Conservation (phyloP, 2,329 filamentous ascomycete species). For the Aspergillus brasiliensis region DNA sequence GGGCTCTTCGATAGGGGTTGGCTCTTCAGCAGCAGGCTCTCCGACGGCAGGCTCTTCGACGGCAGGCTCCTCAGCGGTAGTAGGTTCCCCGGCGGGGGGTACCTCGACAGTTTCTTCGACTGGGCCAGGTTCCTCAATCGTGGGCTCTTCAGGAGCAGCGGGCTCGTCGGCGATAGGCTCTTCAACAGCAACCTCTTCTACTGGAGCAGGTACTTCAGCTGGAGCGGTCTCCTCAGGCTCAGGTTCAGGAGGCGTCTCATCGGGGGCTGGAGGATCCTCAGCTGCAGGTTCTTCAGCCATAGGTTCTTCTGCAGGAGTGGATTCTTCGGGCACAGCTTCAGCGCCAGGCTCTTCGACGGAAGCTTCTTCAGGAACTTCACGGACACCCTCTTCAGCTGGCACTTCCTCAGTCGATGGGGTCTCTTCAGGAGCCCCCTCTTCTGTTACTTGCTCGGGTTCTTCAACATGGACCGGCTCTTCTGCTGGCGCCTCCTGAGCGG, state of each 20-base stretch:
- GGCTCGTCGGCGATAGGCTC: slow-evolving; percentile 18
- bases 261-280: slow-evolving; percentile 20
- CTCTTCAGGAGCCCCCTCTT: slow-evolving; percentile 20
- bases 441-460: slow-evolving; percentile 10
- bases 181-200: not conserved
- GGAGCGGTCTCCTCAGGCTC: slow-evolving; percentile 17
- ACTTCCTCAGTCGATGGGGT: slow-evolving; percentile 18
- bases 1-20: slow-evolving; percentile 16
- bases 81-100: slow-evolving; percentile 5
- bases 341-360: slow-evolving; percentile 15
- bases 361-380: slow-evolving; percentile 11
- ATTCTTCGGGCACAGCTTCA: slow-evolving; percentile 16
- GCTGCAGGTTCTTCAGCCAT: slow-evolving; percentile 19
- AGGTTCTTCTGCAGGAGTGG: slow-evolving; percentile 17
- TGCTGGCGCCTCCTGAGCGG: slow-evolving; percentile 5
- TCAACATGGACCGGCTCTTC: slow-evolving; percentile 10
- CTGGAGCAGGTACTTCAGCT: slow-evolving; percentile 16
- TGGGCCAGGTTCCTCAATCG: slow-evolving; percentile 16
- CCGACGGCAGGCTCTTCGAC: slow-evolving; percentile 20
- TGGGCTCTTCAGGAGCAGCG: slow-evolving; percentile 18
- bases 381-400: slow-evolving; percentile 15
- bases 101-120: slow-evolving; percentile 17
- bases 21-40: slow-evolving; percentile 20
- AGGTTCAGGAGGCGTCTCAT: slow-evolving; percentile 14
- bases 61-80: slow-evolving; percentile 11